Conservation (phyloP, 768 basidiomycete genomes). For the Obba rivulosa region DNA sequence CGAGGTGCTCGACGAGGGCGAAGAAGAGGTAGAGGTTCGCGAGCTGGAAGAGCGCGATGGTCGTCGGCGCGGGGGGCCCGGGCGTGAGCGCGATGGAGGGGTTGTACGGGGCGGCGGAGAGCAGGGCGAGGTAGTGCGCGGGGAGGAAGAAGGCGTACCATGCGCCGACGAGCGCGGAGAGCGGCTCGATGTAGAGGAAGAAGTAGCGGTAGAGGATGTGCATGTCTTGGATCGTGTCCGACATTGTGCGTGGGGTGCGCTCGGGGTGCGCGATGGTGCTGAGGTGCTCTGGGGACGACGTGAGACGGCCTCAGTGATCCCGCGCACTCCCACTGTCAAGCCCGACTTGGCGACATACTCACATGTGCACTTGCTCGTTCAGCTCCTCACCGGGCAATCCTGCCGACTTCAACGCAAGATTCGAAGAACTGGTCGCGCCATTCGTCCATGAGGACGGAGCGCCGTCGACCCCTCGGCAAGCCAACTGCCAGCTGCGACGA, state of each 20-base stretch:
- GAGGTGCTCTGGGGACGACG: too few relatives aligned
- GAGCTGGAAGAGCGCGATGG: constrained; percentile 41
- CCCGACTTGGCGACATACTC: too few relatives aligned
- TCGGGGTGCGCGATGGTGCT: too few relatives aligned
- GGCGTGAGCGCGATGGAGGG: background rate
- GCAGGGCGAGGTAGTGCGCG: constrained; percentile 32
- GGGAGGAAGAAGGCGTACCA: constrained; percentile 42
- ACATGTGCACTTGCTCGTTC: too few relatives aligned
- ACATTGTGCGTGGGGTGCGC: background rate
- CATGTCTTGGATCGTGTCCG: background rate
- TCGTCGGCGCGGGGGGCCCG: constrained; percentile 25
- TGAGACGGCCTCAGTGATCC: too few relatives aligned
- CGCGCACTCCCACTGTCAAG: too few relatives aligned
- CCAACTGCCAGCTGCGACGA: too few relatives aligned
- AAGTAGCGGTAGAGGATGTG: constrained; percentile 36
- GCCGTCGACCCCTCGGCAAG: too few relatives aligned
- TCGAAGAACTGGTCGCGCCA: too few relatives aligned
- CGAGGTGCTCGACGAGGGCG: constrained; percentile 45
- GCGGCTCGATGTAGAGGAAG: constrained; percentile 48
- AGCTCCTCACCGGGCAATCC: too few relatives aligned
- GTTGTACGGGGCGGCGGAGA: constrained; percentile 17
- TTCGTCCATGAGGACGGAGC: too few relatives aligned
- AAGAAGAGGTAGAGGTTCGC: constrained; percentile 48
- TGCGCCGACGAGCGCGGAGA: constrained; percentile 43
- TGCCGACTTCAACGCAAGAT: too few relatives aligned